Conservation (phyloP, 129 eudicot genomes). For the Silybum marianum region DNA sequence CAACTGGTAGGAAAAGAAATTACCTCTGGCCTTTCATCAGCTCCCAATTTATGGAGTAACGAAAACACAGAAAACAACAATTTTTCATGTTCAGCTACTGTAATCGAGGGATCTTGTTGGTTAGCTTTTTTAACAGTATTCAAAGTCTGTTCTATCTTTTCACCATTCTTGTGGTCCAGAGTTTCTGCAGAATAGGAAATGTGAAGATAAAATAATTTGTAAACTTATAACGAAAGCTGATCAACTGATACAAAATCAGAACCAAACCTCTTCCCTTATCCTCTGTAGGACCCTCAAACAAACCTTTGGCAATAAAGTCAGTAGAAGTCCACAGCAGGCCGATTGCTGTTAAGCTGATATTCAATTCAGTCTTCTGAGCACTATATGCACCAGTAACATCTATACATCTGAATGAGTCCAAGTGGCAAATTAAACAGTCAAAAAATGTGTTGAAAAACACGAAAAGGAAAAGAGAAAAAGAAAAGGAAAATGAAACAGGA, state of each 20-base stretch:
- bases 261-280: slow-evolving; percentile 53
- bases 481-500: background rate
- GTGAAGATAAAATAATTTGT: background rate
- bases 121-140: slow-evolving; percentile 24
- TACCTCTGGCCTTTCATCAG: slow-evolving; percentile 99
- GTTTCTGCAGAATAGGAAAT: slow-evolving; percentile 32
- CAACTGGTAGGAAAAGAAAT: background rate
- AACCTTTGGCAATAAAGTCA: slow-evolving; percentile 86
- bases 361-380: slow-evolving; percentile 86
- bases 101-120: slow-evolving; percentile 39
- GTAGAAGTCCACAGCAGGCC: slow-evolving; percentile 97
- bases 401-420: slow-evolving; percentile 65
- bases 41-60: slow-evolving; percentile 81
- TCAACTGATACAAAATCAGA: slow-evolving; percentile 12
- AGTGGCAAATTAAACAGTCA: slow-evolving; percentile 1
- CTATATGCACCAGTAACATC: slow-evolving; percentile 98
- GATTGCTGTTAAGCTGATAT: slow-evolving; percentile 93
- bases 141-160: slow-evolving; percentile 35
- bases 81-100: slow-evolving; percentile 65
- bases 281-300: slow-evolving; percentile 38
- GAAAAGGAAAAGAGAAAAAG: background rate
- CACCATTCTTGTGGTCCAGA: slow-evolving; percentile 39
- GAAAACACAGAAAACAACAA: slow-evolving; percentile 80
- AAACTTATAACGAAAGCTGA: slow-evolving; percentile 8
- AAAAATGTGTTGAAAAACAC: background rate